Percentiles rank a stretch among this genome's conserved stretches.
Evolutionary conservation across 2,329 filamentous ascomycete species (phyloP).

Genomic region (Conoideocrella luteorostrata): DNA sequence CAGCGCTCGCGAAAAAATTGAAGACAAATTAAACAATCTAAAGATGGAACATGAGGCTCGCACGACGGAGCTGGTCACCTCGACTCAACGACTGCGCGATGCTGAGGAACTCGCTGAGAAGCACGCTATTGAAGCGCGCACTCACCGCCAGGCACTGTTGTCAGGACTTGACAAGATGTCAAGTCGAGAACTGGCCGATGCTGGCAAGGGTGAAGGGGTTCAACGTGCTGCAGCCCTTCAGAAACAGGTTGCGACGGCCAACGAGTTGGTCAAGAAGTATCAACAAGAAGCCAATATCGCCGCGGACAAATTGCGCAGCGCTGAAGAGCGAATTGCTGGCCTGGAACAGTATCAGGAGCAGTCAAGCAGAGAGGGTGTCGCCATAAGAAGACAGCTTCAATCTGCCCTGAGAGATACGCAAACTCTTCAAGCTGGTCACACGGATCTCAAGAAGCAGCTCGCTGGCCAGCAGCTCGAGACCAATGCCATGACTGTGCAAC

Average conservation of each 20-base stretch:
- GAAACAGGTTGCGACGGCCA: constrained; percentile 71
- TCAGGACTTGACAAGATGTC: constrained; percentile 72
- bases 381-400: constrained; percentile 85
- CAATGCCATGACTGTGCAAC: constrained; percentile 88
- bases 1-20: constrained; percentile 63
- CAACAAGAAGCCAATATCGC: constrained; percentile 82
- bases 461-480: constrained; percentile 84
- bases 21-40: constrained; percentile 69
- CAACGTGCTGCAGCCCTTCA: constrained; percentile 70
- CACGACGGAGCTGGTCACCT: constrained; percentile 68
- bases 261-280: constrained; percentile 76
- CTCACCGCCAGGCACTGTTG: constrained; percentile 77
- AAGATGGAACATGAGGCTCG: constrained; percentile 77
- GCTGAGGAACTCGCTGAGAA: constrained; percentile 83
- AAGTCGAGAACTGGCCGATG: constrained; percentile 42
- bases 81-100: constrained; percentile 69
- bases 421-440: constrained; percentile 70
- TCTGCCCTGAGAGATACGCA: constrained; percentile 77
- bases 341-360: constrained; percentile 97
- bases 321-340: constrained; percentile 93
- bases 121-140: constrained; percentile 78
- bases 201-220: constrained; percentile 46
- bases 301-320: constrained; percentile 81
- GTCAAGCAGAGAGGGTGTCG: constrained; percentile 84
- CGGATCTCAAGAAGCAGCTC: constrained; percentile 75